Base-by-base conservation (phyloP, 306 rosid genomes). In the Gleditsia sinensis region DNA sequence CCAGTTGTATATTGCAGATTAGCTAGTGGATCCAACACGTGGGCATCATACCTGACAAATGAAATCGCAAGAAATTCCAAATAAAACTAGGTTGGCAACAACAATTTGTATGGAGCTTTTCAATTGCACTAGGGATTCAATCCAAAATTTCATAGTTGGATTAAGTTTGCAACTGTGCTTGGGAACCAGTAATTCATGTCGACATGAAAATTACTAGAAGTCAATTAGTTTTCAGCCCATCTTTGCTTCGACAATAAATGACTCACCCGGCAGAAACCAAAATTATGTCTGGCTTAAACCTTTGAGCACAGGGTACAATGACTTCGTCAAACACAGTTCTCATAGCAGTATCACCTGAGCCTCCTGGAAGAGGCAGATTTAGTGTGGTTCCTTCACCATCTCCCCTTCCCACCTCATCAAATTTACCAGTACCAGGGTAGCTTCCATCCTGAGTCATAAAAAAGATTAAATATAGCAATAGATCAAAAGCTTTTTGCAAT, bases 211-310 rank as follows among this genome's bases (percentile, higher is more conserved):
- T 73, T 25, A 42, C 27, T 58, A 39, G n/a, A 54, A 19, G 46
- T 27, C 42, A 55, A 5, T 3, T 1, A 12, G 42, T 62, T 14
- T 49, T 55, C 68, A 43, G 36, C 51, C 63, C 34, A n/a, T 72
- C 50, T 37, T 60, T 63, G 72, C 32, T 74, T 59, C 70, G 67
- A 78, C 65, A 54, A 67, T 60, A 69, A 40, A 43, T 58, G 69
- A 80, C 96, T 94, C 86, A 94, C 97, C 97, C 98, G 17, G 98
- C 97, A 76, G 98, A 94, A 82, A 94, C 97, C 25, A 94, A 95
- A 76, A 94, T 88, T 54, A 94, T 89, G 71, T 94, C 97, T 9
- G 97, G 98, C 82, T 88, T 87, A 83, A 94, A 94, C 57, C 88
- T 90, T 64, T 91, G 97, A 62, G 93, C 96, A 80, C 91, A 84